A percentile compares a stretch with the other conserved stretches of the same genome.
phyloP scores from a whole-genome alignment of 768 basidiomycete genomes.

The Arthromyces matolae region DNA sequence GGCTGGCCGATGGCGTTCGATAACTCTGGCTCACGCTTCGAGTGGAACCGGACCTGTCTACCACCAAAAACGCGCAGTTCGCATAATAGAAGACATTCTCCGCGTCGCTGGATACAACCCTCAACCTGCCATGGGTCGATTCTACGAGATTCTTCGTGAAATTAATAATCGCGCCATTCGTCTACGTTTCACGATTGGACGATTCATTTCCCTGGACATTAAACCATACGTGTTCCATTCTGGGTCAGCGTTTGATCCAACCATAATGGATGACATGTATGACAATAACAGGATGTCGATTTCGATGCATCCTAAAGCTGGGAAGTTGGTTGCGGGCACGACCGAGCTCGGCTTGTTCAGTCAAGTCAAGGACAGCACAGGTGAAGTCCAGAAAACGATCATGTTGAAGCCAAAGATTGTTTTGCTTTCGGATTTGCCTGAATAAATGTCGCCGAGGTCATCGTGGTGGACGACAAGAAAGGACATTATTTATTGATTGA shows the following conservation, averaged over 20 bases:
- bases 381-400: background rate
- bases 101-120: background rate
- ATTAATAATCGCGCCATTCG: conserved; percentile 11
- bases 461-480: too few species aligned
- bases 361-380: background rate
- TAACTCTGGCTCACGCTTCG: conserved; percentile 10
- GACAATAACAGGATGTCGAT: conserved; percentile 2
- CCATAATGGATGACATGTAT: conserved; percentile 17
- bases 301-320: background rate
- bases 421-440: conserved; percentile 11
- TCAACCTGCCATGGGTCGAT: background rate
- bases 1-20: conserved; percentile 16
- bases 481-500: background rate
- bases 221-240: background rate
- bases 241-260: conserved; percentile 5
- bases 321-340: conserved; percentile 15
- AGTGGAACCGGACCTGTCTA: background rate
- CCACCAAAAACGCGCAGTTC: background rate
- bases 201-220: conserved; percentile 16
- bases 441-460: background rate
- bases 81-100: background rate
- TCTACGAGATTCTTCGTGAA: conserved; percentile 6
- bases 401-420: conserved; percentile 21
- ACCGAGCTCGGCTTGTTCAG: conserved; percentile 20
- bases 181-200: conserved; percentile 13